Percentiles rank a stretch among this genome's conserved stretches.
These are phyloP conservation scores for Hymenoscyphus occultus DNA, from an alignment of 2,329 filamentous ascomycete genomes.

Conservation along the genomic window DNA sequence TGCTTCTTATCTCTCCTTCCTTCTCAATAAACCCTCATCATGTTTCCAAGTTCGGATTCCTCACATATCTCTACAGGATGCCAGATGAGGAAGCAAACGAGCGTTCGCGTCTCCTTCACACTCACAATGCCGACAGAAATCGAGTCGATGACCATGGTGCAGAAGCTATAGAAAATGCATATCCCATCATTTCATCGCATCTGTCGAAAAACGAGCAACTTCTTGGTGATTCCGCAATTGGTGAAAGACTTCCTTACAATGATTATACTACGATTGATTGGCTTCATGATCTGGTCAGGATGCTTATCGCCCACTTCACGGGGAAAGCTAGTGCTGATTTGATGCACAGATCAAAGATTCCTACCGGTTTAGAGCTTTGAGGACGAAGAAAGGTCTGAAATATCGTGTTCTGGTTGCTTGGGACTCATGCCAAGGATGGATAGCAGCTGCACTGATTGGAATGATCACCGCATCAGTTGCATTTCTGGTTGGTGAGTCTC, in stretches of 20 bases:
- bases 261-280: constrained; percentile 62
- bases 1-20: not conserved
- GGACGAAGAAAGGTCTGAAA: constrained; percentile 43
- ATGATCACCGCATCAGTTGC: constrained; percentile 53
- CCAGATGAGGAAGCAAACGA: constrained; percentile 27
- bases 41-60: not conserved
- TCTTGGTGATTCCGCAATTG: constrained; percentile 45
- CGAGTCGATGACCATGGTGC: not conserved
- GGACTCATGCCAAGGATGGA: constrained; percentile 53
- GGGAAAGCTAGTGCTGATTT: constrained; percentile 2
- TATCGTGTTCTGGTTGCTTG: constrained; percentile 41
- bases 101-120: constrained; percentile 23
- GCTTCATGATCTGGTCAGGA: constrained; percentile 53
- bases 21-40: not conserved
- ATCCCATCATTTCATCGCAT: constrained; percentile 27
- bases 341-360: constrained; percentile 51
- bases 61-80: constrained; percentile 13
- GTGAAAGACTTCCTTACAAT: constrained; percentile 57
- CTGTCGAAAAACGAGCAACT: constrained; percentile 49
- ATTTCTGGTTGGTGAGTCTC: constrained; percentile 43
- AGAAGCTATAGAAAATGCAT: constrained; percentile 15
- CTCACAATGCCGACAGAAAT: constrained; percentile 14
- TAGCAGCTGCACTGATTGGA: constrained; percentile 53
- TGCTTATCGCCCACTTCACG: not conserved
- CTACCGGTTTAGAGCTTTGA: constrained; percentile 48